These are phyloP conservation scores for Cryptococcus sp. DNA, from an alignment of 1,284 basidiomycete genomes.

Conservation along the genomic window DNA sequence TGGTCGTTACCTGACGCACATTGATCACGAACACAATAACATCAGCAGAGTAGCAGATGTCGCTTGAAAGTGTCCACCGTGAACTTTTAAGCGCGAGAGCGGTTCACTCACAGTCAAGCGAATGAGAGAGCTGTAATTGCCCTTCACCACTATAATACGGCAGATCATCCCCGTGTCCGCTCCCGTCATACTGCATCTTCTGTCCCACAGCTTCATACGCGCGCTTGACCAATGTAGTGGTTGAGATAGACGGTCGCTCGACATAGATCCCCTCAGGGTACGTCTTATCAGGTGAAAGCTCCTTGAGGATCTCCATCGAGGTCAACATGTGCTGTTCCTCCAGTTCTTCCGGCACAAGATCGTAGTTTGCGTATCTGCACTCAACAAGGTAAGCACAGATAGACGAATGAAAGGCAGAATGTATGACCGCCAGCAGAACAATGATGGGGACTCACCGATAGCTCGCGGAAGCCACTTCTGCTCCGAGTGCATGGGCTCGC, in stretches of 20 bases:
- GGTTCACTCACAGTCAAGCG: constrained; percentile 1
- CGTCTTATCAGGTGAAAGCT: background rate
- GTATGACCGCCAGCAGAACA: no score
- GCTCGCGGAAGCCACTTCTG: background rate
- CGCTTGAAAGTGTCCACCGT: no score
- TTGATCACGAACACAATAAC: no score
- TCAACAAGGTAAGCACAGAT: no score
- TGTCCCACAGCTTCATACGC: background rate
- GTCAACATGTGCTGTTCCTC: background rate
- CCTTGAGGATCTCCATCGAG: constrained; percentile 3
- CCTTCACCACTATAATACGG: constrained; percentile 2
- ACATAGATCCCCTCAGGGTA: constrained; percentile 4
- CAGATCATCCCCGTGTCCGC: constrained; percentile 1
- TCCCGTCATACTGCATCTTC: background rate
- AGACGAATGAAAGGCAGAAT: no score
- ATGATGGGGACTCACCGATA: background rate
- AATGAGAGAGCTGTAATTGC: constrained; percentile 2
- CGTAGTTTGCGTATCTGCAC: constrained; percentile 1
- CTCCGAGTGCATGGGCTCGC: background rate
- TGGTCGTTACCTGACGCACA: constrained; percentile 1
- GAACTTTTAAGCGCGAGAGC: no score
- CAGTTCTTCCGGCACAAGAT: constrained; percentile 4
- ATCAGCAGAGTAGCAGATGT: no score
- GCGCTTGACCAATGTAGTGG: background rate
- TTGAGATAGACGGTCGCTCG: constrained; percentile 2